phyloP scores from a whole-genome alignment of 2,329 filamentous ascomycete species.

The Ramichloridium luteum region DNA sequence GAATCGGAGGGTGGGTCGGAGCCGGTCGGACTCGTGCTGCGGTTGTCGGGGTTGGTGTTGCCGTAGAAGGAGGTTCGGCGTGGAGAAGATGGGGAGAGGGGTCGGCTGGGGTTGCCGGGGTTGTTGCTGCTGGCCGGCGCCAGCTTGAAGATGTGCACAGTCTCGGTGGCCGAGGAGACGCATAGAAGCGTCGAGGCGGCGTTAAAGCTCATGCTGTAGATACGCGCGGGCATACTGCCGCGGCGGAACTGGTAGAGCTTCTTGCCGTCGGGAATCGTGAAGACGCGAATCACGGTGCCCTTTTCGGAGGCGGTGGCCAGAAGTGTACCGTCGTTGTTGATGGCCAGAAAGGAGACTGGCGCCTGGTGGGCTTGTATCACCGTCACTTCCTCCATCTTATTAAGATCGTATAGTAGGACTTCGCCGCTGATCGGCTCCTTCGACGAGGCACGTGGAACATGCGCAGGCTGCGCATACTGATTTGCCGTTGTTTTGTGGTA shows the following conservation, averaged over 20 bases:
- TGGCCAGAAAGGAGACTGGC: slow-evolving; percentile 74
- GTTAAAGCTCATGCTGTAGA: slow-evolving; percentile 99
- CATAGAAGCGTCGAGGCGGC: slow-evolving; percentile 83
- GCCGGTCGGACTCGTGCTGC: slow-evolving; percentile 30
- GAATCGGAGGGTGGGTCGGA: slow-evolving; percentile 16
- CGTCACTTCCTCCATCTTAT: slow-evolving; percentile 83
- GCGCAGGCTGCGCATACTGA: slow-evolving; percentile 48
- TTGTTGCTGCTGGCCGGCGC: slow-evolving; percentile 29
- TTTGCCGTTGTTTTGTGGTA: slow-evolving; percentile 45
- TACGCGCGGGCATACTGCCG: slow-evolving; percentile 87
- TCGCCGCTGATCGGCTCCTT: slow-evolving; percentile 67
- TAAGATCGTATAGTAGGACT: slow-evolving; percentile 82
- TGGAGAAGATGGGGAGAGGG: slow-evolving; percentile 19
- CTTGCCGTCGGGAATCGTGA: slow-evolving; percentile 77
- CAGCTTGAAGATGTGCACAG: slow-evolving; percentile 89
- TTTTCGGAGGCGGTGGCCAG: slow-evolving; percentile 94
- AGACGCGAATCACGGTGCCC: slow-evolving; percentile 92
- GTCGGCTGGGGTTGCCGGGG: slow-evolving; percentile 10
- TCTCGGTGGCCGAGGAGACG: slow-evolving; percentile 92
- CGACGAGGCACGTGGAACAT: slow-evolving; percentile 72
- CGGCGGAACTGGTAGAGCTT: slow-evolving; percentile 94
- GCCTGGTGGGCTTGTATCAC: slow-evolving; percentile 92
- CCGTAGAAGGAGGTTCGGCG: slow-evolving; percentile 11
- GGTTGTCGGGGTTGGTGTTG: slow-evolving; percentile 19
- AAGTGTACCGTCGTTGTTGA: slow-evolving; percentile 85